Evolutionary conservation across 2,329 filamentous ascomycete genomes (phyloP).

Genomic region (Biscogniauxia sp.): DNA sequence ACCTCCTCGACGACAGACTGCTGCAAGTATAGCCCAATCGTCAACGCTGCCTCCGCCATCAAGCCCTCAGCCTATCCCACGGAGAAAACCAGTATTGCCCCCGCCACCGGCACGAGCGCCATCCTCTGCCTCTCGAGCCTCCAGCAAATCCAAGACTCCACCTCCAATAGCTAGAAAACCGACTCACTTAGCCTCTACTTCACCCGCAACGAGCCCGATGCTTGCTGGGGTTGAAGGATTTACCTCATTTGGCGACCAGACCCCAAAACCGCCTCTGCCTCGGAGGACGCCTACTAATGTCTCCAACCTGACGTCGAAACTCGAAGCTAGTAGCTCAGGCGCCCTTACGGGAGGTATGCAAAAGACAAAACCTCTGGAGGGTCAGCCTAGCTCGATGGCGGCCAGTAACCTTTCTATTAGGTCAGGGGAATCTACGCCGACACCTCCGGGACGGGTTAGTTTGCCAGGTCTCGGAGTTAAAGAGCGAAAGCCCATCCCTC

Average conservation of each 20-base stretch:
- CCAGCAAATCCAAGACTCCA: slow-evolving; percentile 29
- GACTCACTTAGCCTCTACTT: slow-evolving; percentile 45
- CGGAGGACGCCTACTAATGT: slow-evolving; percentile 27
- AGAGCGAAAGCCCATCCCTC: slow-evolving; percentile 28
- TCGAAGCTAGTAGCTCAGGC: slow-evolving; percentile 25
- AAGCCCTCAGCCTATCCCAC: slow-evolving; percentile 37
- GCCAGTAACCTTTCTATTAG: slow-evolving; percentile 6
- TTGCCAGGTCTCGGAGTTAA: slow-evolving; percentile 27
- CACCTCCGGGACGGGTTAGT: slow-evolving; percentile 21
- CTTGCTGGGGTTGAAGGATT: slow-evolving; percentile 14
- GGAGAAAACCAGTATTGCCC: slow-evolving; percentile 12
- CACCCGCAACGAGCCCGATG: slow-evolving; percentile 28
- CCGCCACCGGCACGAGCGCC: slow-evolving; percentile 14
- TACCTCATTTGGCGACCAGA: slow-evolving; percentile 19
- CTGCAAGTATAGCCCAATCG: slow-evolving; percentile 17
- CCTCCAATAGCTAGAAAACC: slow-evolving; percentile 62
- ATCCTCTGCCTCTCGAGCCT: slow-evolving; percentile 23
- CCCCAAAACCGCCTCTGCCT: slow-evolving; percentile 25
- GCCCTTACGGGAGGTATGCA: slow-evolving; percentile 30
- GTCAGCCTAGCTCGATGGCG: slow-evolving; percentile 2
- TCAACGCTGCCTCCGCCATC: slow-evolving; percentile 20
- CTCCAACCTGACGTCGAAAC: slow-evolving; percentile 30
- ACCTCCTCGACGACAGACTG: slow-evolving; percentile 31
- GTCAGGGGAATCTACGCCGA: slow-evolving; percentile 5
- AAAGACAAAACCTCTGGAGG: slow-evolving; percentile 14